A percentile compares a stretch with the other conserved stretches of the same genome.
phyloP scores from a whole-genome alignment of 352 stramenopile genomes.

The Phytophthora pluvialis region DNA sequence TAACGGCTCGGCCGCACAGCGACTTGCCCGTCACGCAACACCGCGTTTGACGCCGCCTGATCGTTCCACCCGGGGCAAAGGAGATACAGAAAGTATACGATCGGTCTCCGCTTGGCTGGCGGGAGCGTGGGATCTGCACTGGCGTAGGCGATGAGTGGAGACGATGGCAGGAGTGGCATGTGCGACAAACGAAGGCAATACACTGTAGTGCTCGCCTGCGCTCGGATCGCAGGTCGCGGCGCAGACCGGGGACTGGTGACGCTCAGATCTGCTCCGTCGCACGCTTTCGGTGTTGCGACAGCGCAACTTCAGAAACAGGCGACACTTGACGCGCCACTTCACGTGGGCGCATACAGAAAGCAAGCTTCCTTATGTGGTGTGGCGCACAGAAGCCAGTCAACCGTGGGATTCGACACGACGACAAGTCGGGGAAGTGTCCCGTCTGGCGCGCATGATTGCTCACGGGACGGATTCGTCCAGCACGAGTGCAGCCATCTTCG shows the following conservation, averaged over 20 bases:
- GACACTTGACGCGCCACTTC: conserved; percentile 10
- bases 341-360: conserved; percentile 5
- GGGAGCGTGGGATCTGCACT: conserved; percentile 14
- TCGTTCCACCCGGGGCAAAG: conserved; percentile 13
- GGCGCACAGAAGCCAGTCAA: conserved; percentile 7
- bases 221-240: too few relatives aligned
- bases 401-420: conserved; percentile 5
- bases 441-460: conserved; percentile 18
- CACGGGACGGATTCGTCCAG: conserved; percentile 16
- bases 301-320: conserved; percentile 29
- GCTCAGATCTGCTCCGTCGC: conserved; percentile 24
- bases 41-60: conserved; percentile 16
- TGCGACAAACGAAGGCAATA: conserved; percentile 20
- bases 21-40: conserved; percentile 28
- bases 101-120: too few relatives aligned
- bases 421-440: conserved; percentile 1
- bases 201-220: conserved; percentile 14
- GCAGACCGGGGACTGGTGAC: too few relatives aligned
- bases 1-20: conserved; percentile 13
- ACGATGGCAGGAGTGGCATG: conserved; percentile 15
- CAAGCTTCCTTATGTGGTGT: conserved; percentile 4
- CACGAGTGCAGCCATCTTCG: conserved; percentile 14
- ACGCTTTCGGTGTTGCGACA: conserved; percentile 27
- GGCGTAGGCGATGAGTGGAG: conserved; percentile 10
- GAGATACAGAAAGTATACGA: conserved; percentile 16